These are phyloP conservation scores for Eutrema japonicum DNA, from an alignment of 345 rosid species.

Conservation along the genomic window DNA sequence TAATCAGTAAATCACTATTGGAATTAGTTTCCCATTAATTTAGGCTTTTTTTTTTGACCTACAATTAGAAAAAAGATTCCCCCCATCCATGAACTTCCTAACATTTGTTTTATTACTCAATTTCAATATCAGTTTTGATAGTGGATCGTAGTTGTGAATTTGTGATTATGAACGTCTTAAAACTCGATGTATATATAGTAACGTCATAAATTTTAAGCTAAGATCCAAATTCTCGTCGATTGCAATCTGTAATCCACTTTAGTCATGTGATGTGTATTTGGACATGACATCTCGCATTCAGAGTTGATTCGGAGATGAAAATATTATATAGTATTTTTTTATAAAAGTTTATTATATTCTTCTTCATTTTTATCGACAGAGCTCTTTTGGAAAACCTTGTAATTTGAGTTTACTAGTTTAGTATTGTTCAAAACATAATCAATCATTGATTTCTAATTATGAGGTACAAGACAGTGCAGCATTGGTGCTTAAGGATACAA, in stretches of 20 bases:
- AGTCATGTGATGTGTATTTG: conserved; percentile 37
- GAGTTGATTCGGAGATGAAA: conserved; percentile 17
- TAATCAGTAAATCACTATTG: conserved; percentile 37
- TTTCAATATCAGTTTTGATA: background rate
- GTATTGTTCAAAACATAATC: background rate
- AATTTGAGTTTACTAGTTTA: background rate
- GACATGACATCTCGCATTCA: conserved; percentile 39
- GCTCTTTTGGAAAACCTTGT: background rate
- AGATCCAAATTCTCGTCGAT: conserved; percentile 9
- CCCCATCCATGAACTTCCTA: background rate
- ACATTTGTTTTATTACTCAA: conserved; percentile 25
- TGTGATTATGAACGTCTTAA: conserved; percentile 10
- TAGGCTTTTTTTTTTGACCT: conserved; percentile 38
- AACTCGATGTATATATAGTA: conserved; percentile 17
- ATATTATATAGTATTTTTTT: conserved; percentile 3
- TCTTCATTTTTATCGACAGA: background rate
- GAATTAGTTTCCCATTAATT: conserved; percentile 34
- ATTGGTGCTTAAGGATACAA: conserved; percentile 1
- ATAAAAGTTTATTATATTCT: conserved; percentile 13
- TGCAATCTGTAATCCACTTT: conserved; percentile 44
- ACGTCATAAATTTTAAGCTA: conserved; percentile 37
- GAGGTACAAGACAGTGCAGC: background rate
- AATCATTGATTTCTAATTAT: background rate
- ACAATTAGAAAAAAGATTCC: conserved; percentile 5
- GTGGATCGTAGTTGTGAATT: no score